These are phyloP conservation scores for Phytophthora hybrid DNA, from an alignment of 352 stramenopile genomes.

Conservation along the genomic window DNA sequence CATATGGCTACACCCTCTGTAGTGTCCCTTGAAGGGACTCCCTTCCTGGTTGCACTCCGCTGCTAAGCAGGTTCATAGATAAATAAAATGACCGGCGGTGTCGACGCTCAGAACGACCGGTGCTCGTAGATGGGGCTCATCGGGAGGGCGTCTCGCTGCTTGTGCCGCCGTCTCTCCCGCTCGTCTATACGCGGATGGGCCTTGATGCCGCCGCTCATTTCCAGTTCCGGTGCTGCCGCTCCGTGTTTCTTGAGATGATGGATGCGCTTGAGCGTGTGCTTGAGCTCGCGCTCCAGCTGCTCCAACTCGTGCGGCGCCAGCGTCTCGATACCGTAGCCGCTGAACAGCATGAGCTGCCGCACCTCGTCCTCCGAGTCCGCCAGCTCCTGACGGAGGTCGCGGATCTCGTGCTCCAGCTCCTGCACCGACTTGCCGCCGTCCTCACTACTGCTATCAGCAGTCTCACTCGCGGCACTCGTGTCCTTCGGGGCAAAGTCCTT, in stretches of 20 bases:
- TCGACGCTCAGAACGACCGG: slow-evolving; percentile 26
- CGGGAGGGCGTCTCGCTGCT: slow-evolving; percentile 27
- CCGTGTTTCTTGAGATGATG: slow-evolving; percentile 49
- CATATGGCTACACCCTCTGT: background rate
- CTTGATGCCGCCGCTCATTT: slow-evolving; percentile 6
- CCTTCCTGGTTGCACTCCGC: background rate
- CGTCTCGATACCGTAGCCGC: slow-evolving; percentile 76
- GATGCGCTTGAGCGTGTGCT: slow-evolving; percentile 62
- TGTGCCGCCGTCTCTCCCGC: slow-evolving; percentile 24
- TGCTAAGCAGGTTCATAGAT: slow-evolving; percentile 23
- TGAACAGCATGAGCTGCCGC: slow-evolving; percentile 75
- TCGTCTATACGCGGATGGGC: slow-evolving; percentile 7
- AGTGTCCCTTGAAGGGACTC: background rate
- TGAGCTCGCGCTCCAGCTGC: slow-evolving; percentile 63
- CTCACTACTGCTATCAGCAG: background rate
- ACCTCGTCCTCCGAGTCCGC: slow-evolving; percentile 82
- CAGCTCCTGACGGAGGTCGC: slow-evolving; percentile 74
- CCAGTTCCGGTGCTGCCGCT: slow-evolving; percentile 22
- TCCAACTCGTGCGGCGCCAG: slow-evolving; percentile 57
- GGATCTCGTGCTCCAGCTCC: slow-evolving; percentile 66
- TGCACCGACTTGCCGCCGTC: slow-evolving; percentile 20
- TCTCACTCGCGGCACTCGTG: background rate
- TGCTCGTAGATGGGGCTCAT: slow-evolving; percentile 39
- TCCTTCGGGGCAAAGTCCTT: slow-evolving; percentile 2
- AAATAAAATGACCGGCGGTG: slow-evolving; percentile 13